Percentiles rank a stretch among this genome's conserved stretches.
These are phyloP conservation scores for Amaranthus hypochondriacus DNA, from an alignment of 148 eudicot species.

Conservation along the genomic window DNA sequence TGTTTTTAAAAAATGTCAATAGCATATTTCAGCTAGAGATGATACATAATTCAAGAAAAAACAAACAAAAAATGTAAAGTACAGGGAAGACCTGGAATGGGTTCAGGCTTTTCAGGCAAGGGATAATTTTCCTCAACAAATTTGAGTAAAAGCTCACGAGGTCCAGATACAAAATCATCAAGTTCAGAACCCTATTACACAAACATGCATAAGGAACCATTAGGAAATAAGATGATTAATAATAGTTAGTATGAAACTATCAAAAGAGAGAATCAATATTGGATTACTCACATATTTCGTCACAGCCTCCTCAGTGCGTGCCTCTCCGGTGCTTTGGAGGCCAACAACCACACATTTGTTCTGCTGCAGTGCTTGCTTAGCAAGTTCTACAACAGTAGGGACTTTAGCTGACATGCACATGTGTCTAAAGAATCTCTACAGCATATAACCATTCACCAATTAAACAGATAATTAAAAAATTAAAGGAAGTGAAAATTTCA, in stretches of 20 bases:
- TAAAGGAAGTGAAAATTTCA: neutral
- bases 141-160: slow-evolving; percentile 93
- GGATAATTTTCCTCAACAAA: slow-evolving; percentile 98
- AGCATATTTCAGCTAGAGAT: neutral
- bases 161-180: slow-evolving; percentile 95
- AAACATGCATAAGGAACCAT: slow-evolving; percentile 5
- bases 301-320: slow-evolving; percentile 96
- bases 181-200: slow-evolving; percentile 75
- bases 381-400: slow-evolving; percentile 69
- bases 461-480: slow-evolving; percentile 8
- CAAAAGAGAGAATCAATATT: slow-evolving; percentile 2
- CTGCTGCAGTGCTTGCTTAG: slow-evolving; percentile 69
- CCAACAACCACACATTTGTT: slow-evolving; percentile 86
- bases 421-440: slow-evolving; percentile 94
- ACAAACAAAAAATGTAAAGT: slow-evolving; percentile 11
- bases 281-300: slow-evolving; percentile 70
- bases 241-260: slow-evolving; percentile 1
- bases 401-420: slow-evolving; percentile 99
- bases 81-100: slow-evolving; percentile 52
- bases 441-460: slow-evolving; percentile 23
- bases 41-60: slow-evolving; percentile 11
- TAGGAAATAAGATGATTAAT: neutral
- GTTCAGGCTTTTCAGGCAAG: slow-evolving; percentile 87
- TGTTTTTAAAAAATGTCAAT: neutral
- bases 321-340: slow-evolving; percentile 98